Evolutionary conservation across 2,329 filamentous ascomycete species (phyloP).

Genomic region (Pseudogymnoascus sp.): DNA sequence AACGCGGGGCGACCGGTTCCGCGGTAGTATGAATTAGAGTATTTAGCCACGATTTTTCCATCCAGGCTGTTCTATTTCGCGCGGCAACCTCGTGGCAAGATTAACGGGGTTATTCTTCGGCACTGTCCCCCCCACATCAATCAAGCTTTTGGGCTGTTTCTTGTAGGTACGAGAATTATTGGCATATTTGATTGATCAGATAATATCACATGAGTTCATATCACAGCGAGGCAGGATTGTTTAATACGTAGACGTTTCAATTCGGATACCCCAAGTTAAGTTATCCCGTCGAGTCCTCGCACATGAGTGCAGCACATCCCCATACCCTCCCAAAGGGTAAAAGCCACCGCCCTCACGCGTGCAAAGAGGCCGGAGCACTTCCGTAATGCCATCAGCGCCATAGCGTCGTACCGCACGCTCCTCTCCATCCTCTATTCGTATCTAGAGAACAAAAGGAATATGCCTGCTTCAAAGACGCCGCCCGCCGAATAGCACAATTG

Average conservation of each 20-base stretch:
- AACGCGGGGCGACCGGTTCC: neutral
- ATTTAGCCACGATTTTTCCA: neutral
- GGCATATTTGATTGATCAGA: neutral
- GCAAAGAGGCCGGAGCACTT: slow-evolving; percentile 10
- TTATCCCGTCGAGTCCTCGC: slow-evolving; percentile 7
- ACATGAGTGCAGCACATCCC: slow-evolving; percentile 5
- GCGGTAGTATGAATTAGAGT: neutral
- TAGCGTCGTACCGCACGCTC: slow-evolving; percentile 9
- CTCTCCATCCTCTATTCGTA: slow-evolving; percentile 5
- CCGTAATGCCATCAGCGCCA: slow-evolving; percentile 7
- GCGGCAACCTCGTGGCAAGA: neutral
- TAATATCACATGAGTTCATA: neutral
- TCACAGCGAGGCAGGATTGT: neutral
- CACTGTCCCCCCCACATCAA: neutral
- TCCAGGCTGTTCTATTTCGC: neutral
- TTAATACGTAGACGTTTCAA: slow-evolving; percentile 8
- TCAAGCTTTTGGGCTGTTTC: neutral
- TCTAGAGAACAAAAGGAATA: slow-evolving; percentile 10
- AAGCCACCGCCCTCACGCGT: slow-evolving; percentile 3
- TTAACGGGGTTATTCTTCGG: neutral
- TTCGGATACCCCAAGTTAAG: slow-evolving; percentile 5
- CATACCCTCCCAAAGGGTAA: neutral
- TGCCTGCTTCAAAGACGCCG: slow-evolving; percentile 9
- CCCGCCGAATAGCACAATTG: slow-evolving; percentile 2
- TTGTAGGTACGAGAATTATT: neutral